Percentiles rank a stretch among this genome's conserved stretches.
Conservation (phyloP, 1,139 yeast species). For the Candida sojae region DNA sequence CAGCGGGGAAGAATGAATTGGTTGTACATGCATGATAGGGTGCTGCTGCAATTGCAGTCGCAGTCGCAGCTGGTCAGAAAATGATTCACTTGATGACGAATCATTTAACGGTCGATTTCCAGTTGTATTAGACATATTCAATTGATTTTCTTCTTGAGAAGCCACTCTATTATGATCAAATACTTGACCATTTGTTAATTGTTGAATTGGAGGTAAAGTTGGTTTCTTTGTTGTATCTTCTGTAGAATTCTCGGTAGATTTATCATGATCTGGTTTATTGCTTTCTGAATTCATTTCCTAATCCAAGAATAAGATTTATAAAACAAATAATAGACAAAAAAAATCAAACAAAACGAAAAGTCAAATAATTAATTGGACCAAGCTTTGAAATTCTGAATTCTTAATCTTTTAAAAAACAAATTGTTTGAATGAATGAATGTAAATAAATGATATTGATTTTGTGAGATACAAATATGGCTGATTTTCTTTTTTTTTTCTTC, state of each 20-base stretch:
- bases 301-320: background rate
- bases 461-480: too few relatives aligned
- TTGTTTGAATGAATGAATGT: too few relatives aligned
- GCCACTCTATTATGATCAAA: background rate
- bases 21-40: background rate
- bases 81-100: background rate
- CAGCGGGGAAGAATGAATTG: background rate
- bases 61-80: background rate
- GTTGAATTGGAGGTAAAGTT: conserved; percentile 9
- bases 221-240: background rate
- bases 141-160: background rate
- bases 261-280: background rate
- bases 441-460: too few relatives aligned
- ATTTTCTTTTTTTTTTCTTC: too few relatives aligned
- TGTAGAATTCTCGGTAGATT: background rate
- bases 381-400: too few relatives aligned
- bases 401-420: too few relatives aligned
- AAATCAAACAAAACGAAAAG: background rate
- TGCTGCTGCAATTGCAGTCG: background rate
- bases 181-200: conserved; percentile 5
- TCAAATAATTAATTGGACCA: background rate
- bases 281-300: background rate
- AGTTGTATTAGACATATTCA: background rate
- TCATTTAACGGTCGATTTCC: background rate
- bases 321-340: background rate